These are phyloP conservation scores for Ceratocystis huliohia DNA, from an alignment of 2,329 filamentous ascomycete genomes.

Conservation along the genomic window DNA sequence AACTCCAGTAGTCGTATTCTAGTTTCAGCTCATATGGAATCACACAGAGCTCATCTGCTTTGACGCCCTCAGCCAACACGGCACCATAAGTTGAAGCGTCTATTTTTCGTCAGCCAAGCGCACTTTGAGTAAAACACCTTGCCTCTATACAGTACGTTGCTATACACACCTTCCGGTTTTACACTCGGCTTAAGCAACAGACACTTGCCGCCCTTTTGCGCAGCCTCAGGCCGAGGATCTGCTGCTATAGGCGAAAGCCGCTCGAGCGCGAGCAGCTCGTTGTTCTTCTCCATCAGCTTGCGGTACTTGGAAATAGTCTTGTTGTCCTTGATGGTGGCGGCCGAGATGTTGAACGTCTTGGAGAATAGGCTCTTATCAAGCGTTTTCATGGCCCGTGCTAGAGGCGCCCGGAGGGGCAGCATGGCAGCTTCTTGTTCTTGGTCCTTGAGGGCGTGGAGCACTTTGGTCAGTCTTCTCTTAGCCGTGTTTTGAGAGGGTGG, in stretches of 20 bases:
- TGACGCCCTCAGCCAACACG: constrained; percentile 54
- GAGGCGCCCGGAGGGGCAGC: constrained; percentile 60
- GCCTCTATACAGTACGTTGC: neutral
- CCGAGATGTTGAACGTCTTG: constrained; percentile 61
- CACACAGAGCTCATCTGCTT: constrained; percentile 54
- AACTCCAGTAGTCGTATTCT: constrained; percentile 77
- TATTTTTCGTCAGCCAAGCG: constrained; percentile 29
- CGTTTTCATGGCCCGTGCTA: constrained; percentile 64
- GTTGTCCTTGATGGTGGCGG: constrained; percentile 62
- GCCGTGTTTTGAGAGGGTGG: neutral
- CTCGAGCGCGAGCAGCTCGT: constrained; percentile 53
- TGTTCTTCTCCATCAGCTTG: constrained; percentile 49
- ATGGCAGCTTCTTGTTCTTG: constrained; percentile 31
- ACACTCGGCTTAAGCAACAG: constrained; percentile 47
- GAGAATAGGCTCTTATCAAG: constrained; percentile 77
- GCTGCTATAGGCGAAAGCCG: constrained; percentile 50
- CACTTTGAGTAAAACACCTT: neutral
- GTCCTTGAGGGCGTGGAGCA: constrained; percentile 17
- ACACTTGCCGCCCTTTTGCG: constrained; percentile 46
- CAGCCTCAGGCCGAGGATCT: constrained; percentile 46
- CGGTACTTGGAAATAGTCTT: constrained; percentile 63
- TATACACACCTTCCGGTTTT: constrained; percentile 36
- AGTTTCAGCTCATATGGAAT: constrained; percentile 64
- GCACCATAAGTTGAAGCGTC: constrained; percentile 65
- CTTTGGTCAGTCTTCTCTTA: constrained; percentile 10